Evolutionary conservation across 2,329 filamentous ascomycete species (phyloP).

Genomic region (Triangularia setosa): DNA sequence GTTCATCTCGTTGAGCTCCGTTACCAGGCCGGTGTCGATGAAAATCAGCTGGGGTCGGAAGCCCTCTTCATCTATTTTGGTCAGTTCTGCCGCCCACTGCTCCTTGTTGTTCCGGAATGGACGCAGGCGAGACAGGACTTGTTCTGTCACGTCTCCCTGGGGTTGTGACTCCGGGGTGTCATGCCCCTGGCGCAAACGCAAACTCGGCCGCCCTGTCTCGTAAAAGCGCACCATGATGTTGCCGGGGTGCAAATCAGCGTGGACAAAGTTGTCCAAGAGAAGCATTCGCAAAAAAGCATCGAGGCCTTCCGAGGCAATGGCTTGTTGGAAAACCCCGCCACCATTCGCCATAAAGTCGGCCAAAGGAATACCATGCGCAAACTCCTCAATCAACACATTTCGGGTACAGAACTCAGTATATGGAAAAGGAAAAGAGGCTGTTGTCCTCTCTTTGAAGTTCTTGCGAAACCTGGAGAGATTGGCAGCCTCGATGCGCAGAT

Average conservation of each 20-base stretch:
- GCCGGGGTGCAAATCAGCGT: constrained; percentile 92
- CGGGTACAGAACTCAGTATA: constrained; percentile 90
- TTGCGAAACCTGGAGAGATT: constrained; percentile 85
- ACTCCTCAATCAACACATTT: constrained; percentile 91
- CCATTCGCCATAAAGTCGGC: constrained; percentile 88
- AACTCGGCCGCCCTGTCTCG: constrained; percentile 67
- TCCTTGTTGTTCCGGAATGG: constrained; percentile 64
- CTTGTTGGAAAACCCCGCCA: constrained; percentile 86
- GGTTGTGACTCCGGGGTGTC: constrained; percentile 31
- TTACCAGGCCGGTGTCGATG: constrained; percentile 94
- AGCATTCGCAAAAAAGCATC: constrained; percentile 97
- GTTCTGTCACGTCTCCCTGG: constrained; percentile 75
- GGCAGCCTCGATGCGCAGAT: constrained; percentile 88
- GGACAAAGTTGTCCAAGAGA: constrained; percentile 94
- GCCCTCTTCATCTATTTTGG: constrained; percentile 76
- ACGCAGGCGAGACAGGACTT: constrained; percentile 74
- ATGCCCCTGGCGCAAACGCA: constrained; percentile 33
- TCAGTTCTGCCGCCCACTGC: constrained; percentile 70
- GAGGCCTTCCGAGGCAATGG: constrained; percentile 90
- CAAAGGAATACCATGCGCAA: constrained; percentile 88
- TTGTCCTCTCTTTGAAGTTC: constrained; percentile 84
- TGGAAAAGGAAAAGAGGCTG: constrained; percentile 95
- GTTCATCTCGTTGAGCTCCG: constrained; percentile 83
- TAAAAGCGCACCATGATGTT: constrained; percentile 99
- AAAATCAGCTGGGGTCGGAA: constrained; percentile 94